Evolutionary conservation across 1,284 basidiomycete species (phyloP), one percentile per base, ranked within the genome.

Genomic region (Cutaneotrichosporon mucoides): DNA sequence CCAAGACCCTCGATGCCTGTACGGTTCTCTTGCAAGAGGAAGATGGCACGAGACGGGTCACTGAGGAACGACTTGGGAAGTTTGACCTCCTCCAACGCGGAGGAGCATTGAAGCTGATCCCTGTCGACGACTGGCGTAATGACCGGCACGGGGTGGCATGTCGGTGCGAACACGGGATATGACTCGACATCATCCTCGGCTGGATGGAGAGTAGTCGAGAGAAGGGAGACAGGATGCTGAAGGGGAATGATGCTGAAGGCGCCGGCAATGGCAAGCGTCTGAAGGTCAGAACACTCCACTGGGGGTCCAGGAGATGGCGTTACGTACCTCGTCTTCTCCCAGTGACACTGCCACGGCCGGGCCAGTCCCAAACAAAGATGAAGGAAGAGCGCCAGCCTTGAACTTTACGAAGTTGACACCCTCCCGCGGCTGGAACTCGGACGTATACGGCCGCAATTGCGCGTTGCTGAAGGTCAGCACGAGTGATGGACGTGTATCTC

Each of bases 91-190:
- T 40, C 38, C 1, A 55, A 10, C 12, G 38, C 49, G 1, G 9
- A 10, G 10, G 49, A 51, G 13, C 37, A 40, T 2, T 37, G 45
- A 9, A 55, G 53, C 36, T n/a, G 44, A 7, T 41, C 43, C 3
- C 16, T 12, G 6, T 47, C 37, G 36, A 15, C n/a, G 1, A 62
- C 56, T 4, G 66, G 78, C 62, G n/a, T 82, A 76, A 61, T 82
- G 77, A 59, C 71, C 2, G 84, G 82, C 0, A 85, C 74, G 1
- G 83, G 82, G 2, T 82, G 79, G 0, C 82, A 81, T 0, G 82
- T 81, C n/a, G 82, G 82, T 35, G 81, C 81, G 59, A 81, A 78
- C 11, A 81, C 66, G 0, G 68, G 64, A 43, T 68, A 63, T 6
- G 55, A 35, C 46, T 54, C 43, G 73, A 83, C 38, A 79, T 78